Evolutionary conservation across 2,329 filamentous ascomycete genomes (phyloP).

Genomic region (Claviceps purpurea): DNA sequence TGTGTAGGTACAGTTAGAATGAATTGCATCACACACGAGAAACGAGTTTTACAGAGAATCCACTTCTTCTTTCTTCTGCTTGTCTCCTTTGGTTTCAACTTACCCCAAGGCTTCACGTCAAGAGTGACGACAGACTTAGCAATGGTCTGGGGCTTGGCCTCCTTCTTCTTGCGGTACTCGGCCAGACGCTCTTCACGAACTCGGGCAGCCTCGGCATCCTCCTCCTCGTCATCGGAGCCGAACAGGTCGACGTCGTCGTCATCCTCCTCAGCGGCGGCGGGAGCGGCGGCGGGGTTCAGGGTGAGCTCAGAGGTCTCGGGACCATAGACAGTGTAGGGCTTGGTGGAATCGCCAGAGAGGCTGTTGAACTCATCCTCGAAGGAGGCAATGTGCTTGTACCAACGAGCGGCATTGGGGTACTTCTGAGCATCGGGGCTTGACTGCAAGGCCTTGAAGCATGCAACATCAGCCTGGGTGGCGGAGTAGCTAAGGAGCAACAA

Average conservation of each 20-base stretch:
- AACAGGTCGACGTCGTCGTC: slow-evolving; percentile 89
- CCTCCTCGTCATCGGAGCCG: slow-evolving; percentile 85
- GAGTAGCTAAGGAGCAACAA: slow-evolving; percentile 27
- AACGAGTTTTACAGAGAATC: neutral
- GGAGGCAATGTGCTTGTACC: slow-evolving; percentile 97
- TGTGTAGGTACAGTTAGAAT: slow-evolving; percentile 14
- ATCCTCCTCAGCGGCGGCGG: slow-evolving; percentile 47
- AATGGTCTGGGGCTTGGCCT: slow-evolving; percentile 73
- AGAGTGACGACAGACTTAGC: slow-evolving; percentile 95
- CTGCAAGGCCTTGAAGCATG: slow-evolving; percentile 81
- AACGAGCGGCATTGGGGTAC: slow-evolving; percentile 88
- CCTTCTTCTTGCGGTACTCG: slow-evolving; percentile 97
- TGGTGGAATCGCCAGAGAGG: slow-evolving; percentile 81
- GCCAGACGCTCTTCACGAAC: slow-evolving; percentile 81
- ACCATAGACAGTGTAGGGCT: slow-evolving; percentile 81
- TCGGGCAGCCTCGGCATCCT: slow-evolving; percentile 73
- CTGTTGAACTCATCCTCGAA: slow-evolving; percentile 87
- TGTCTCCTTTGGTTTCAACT: slow-evolving; percentile 1
- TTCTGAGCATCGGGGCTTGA: slow-evolving; percentile 64
- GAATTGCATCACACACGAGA: neutral
- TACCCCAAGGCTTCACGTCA: slow-evolving; percentile 99
- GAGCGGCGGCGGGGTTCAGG: slow-evolving; percentile 75
- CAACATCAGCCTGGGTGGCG: slow-evolving; percentile 91
- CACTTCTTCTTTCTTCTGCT: neutral
- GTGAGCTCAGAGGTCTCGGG: slow-evolving; percentile 67